Evolutionary conservation across 176 grass and related monocot genomes (phyloP).

Genomic region (Olyra latifolia): DNA sequence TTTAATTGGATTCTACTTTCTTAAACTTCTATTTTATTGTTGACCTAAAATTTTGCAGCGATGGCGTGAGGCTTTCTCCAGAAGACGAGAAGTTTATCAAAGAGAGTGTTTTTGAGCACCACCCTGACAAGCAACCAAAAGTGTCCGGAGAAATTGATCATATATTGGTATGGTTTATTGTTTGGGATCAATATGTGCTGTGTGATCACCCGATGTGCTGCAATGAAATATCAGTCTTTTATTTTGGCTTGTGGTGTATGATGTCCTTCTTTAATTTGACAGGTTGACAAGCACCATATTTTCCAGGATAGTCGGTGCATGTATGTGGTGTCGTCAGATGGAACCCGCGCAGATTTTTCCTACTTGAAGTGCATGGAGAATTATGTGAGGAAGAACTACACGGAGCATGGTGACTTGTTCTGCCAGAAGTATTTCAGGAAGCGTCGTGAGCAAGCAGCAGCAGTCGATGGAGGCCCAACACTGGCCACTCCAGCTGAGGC

Average conservation of each 20-base stretch:
- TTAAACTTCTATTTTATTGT: slow-evolving; percentile 26
- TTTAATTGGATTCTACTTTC: neutral
- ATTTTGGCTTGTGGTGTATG: neutral
- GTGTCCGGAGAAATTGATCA: slow-evolving; percentile 64
- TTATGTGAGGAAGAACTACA: slow-evolving; percentile 57
- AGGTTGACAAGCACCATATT: slow-evolving; percentile 66
- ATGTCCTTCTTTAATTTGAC: slow-evolving; percentile 22
- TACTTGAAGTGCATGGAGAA: slow-evolving; percentile 83
- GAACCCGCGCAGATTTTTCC: slow-evolving; percentile 66
- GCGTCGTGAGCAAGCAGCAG: slow-evolving; percentile 12
- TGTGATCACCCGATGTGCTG: neutral
- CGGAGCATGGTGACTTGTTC: slow-evolving; percentile 57
- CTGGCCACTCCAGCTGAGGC: neutral
- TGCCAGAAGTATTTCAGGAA: slow-evolving; percentile 59
- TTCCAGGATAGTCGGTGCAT: slow-evolving; percentile 63
- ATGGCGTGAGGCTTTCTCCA: slow-evolving; percentile 49
- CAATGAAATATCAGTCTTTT: neutral
- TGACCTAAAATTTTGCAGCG: slow-evolving; percentile 50
- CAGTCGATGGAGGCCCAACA: slow-evolving; percentile 11
- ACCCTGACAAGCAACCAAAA: slow-evolving; percentile 77
- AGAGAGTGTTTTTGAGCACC: slow-evolving; percentile 78
- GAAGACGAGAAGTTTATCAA: slow-evolving; percentile 77
- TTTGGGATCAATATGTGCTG: neutral
- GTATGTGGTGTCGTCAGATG: slow-evolving; percentile 70
- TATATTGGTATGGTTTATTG: slow-evolving; percentile 59